Percentiles rank a stretch among this genome's conserved stretches.
These are phyloP conservation scores for Urostyla sp. DNA, from an alignment of 73 alveolate species.

Conservation along the genomic window DNA sequence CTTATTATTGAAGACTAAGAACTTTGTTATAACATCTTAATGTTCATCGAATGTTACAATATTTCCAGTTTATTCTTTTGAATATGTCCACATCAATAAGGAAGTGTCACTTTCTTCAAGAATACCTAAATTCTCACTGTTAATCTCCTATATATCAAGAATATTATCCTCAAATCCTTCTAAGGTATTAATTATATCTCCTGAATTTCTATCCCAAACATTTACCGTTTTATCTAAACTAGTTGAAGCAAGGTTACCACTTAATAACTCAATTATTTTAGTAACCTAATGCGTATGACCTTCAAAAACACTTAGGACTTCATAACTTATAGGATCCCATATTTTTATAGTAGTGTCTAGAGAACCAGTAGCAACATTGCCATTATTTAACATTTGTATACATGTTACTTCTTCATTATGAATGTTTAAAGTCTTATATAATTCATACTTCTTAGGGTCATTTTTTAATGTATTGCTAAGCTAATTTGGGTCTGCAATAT, in stretches of 20 bases:
- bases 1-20: constrained; percentile 17
- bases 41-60: constrained; percentile 34
- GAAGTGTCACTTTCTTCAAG: not conserved
- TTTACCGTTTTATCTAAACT: constrained; percentile 62
- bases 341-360: constrained; percentile 62
- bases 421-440: constrained; percentile 15
- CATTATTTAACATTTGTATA: constrained; percentile 48
- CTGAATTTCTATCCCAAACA: constrained; percentile 67
- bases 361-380: constrained; percentile 69
- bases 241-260: constrained; percentile 62
- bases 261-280: constrained; percentile 41
- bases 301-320: constrained; percentile 46
- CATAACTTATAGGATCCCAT: constrained; percentile 70
- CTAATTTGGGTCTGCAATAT: not conserved
- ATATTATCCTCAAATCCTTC: constrained; percentile 63
- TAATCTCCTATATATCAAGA: constrained; percentile 16
- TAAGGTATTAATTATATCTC: constrained; percentile 54
- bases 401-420: constrained; percentile 61
- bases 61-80: constrained; percentile 30
- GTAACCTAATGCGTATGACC: constrained; percentile 71
- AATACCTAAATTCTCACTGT: constrained; percentile 22
- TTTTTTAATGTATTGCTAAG: not conserved
- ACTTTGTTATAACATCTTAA: constrained; percentile 9
- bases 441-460: constrained; percentile 8
- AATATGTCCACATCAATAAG: constrained; percentile 44